Evolutionary conservation across 345 rosid genomes (phyloP).

Genomic region (Pelargonium nanum): DNA sequence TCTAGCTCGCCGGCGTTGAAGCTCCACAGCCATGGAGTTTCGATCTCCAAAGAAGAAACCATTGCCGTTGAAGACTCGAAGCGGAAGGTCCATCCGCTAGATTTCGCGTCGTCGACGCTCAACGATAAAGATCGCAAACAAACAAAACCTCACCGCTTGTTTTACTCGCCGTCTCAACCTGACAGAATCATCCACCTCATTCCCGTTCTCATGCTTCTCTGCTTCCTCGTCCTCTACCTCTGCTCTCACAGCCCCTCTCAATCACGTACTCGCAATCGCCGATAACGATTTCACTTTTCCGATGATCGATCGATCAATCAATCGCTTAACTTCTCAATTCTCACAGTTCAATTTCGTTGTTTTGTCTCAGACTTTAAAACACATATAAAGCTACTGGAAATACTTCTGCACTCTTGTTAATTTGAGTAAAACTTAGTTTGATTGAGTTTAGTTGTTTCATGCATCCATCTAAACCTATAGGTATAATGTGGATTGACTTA

Average conservation of each 20-base stretch:
- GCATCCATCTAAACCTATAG: constrained; percentile 33
- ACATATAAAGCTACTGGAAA: too few relatives aligned
- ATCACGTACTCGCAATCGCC: constrained; percentile 31
- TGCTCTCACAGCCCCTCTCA: constrained; percentile 74
- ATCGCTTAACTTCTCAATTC: background rate
- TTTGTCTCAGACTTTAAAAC: constrained; percentile 59
- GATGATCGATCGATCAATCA: too few relatives aligned
- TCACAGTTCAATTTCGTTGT: background rate
- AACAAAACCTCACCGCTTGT: constrained; percentile 45
- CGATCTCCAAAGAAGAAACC: constrained; percentile 21
- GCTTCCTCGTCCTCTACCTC: constrained; percentile 74
- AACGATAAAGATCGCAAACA: constrained; percentile 37
- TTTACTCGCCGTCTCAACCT: constrained; percentile 28
- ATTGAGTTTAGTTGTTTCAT: constrained; percentile 61
- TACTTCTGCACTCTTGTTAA: too few relatives aligned
- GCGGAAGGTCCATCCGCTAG: constrained; percentile 7
- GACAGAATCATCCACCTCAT: constrained; percentile 74
- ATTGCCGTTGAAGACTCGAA: constrained; percentile 21
- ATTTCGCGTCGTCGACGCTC: constrained; percentile 16
- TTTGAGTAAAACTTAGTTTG: too few relatives aligned
- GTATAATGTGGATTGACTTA: constrained; percentile 44
- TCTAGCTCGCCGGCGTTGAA: constrained; percentile 64
- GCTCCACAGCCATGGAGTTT: constrained; percentile 38
- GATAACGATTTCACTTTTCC: constrained; percentile 4
- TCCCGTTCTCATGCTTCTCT: constrained; percentile 65